These are phyloP conservation scores for Mrakia blollopis DNA, from an alignment of 768 basidiomycete species.

Conservation along the genomic window DNA sequence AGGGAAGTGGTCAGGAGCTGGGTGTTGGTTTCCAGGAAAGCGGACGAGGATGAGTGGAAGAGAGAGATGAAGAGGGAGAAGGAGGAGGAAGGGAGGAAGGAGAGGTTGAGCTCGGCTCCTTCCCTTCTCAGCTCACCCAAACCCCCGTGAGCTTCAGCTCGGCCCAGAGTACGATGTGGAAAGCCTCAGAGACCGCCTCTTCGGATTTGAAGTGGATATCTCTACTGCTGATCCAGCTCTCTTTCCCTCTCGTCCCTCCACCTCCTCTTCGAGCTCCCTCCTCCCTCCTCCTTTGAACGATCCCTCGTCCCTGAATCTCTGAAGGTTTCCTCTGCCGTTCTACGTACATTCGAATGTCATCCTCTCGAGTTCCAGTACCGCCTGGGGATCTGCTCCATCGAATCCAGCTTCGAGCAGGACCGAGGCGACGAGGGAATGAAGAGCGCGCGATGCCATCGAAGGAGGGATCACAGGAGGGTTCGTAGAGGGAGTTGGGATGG, in stretches of 20 bases:
- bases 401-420: slow-evolving; percentile 16
- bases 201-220: too few relatives aligned
- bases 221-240: not conserved
- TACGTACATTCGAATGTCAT: slow-evolving; percentile 10
- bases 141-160: too few relatives aligned
- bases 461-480: slow-evolving; percentile 11
- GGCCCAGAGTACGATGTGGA: too few relatives aligned
- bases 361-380: slow-evolving; percentile 9
- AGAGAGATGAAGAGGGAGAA: not conserved
- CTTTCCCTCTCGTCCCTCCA: not conserved
- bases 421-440: slow-evolving; percentile 13
- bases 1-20: not conserved
- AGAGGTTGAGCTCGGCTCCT: not conserved
- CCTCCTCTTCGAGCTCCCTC: not conserved
- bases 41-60: not conserved
- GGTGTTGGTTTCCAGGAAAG: not conserved
- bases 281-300: not conserved
- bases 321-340: too few relatives aligned
- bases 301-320: too few relatives aligned
- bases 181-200: not conserved
- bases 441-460: slow-evolving; percentile 9
- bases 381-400: slow-evolving; percentile 11
- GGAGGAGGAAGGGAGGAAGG: not conserved
- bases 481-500: not conserved
- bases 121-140: not conserved